These are phyloP conservation scores for Blastobotrys americana DNA, from an alignment of 805 yeast genomes.

Conservation along the genomic window DNA sequence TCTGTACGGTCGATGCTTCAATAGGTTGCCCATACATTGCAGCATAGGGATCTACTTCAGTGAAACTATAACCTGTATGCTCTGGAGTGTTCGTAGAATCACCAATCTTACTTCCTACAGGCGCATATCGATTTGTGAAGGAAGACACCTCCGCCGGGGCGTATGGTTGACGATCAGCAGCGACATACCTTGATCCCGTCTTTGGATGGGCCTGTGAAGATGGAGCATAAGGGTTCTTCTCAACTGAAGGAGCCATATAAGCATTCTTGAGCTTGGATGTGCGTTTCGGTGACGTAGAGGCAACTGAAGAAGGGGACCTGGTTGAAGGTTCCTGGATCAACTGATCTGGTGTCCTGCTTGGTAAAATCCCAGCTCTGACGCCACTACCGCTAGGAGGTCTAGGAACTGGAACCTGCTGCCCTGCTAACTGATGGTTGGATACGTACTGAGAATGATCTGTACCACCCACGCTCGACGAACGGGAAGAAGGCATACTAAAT, in stretches of 20 bases:
- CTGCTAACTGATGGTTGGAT: not conserved
- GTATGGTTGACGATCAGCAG: not conserved
- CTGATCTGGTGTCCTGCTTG: constrained; percentile 4
- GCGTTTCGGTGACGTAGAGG: constrained; percentile 1
- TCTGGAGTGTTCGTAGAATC: not conserved
- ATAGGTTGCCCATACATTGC: constrained; percentile 13
- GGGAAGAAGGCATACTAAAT: constrained; percentile 1
- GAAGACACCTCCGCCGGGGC: not conserved
- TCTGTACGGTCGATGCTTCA: constrained; percentile 5
- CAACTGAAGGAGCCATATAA: not conserved
- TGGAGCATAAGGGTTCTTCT: constrained; percentile 12
- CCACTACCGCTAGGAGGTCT: not conserved
- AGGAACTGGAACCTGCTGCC: constrained; percentile 1
- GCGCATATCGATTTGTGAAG: not conserved
- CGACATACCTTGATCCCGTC: no score
- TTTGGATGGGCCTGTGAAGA: not conserved
- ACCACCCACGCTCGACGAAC: constrained; percentile 7
- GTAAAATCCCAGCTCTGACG: not conserved
- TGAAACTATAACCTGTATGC: not conserved
- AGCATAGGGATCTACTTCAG: constrained; percentile 15
- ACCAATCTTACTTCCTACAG: not conserved
- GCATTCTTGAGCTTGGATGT: not conserved
- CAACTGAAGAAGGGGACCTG: not conserved
- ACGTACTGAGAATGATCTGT: not conserved
- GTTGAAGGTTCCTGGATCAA: not conserved